A percentile compares a stretch with the other conserved stretches of the same genome.
phyloP scores from a whole-genome alignment of 805 yeast genomes.

The Metschnikowia orientalis region DNA sequence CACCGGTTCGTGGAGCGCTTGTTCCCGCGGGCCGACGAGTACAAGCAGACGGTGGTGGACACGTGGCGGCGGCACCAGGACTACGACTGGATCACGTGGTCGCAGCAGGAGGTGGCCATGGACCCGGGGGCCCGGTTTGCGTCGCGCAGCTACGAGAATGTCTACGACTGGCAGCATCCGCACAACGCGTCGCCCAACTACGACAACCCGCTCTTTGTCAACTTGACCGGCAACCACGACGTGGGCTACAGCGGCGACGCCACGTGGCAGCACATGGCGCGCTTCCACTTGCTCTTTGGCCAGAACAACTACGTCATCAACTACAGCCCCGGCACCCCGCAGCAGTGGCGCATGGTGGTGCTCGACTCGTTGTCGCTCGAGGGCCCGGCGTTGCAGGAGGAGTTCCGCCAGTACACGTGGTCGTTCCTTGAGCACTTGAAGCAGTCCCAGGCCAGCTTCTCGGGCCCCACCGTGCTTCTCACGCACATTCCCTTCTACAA shows the following conservation, averaged over 20 bases:
- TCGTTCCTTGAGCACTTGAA: conserved; percentile 62
- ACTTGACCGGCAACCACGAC: conserved; percentile 93
- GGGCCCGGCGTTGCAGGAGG: conserved; percentile 82
- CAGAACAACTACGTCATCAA: conserved; percentile 79
- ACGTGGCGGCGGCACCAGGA: conserved; percentile 46
- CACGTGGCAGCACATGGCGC: conserved; percentile 81
- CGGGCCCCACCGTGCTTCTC: conserved; percentile 76
- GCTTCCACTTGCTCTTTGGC: conserved; percentile 75
- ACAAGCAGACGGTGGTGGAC: conserved; percentile 46
- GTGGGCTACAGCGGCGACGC: conserved; percentile 95
- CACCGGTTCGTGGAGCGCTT: conserved; percentile 67
- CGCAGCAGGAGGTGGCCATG: conserved; percentile 38
- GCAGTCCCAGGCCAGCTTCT: conserved; percentile 44
- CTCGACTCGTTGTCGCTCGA: conserved; percentile 79
- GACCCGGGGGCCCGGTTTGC: conserved; percentile 32
- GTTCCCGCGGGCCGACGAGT: conserved; percentile 54
- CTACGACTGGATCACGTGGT: conserved; percentile 50
- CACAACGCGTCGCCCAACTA: conserved; percentile 29
- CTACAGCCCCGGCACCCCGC: conserved; percentile 55
- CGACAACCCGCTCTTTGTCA: conserved; percentile 66
- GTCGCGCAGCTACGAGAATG: conserved; percentile 46
- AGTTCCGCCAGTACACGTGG: conserved; percentile 64
- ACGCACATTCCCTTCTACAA: conserved; percentile 92
- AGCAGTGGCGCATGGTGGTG: conserved; percentile 88
- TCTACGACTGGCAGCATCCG: conserved; percentile 60